Base-by-base conservation (phyloP, 352 stramenopile genomes). In the Stramenopiles sp. region DNA sequence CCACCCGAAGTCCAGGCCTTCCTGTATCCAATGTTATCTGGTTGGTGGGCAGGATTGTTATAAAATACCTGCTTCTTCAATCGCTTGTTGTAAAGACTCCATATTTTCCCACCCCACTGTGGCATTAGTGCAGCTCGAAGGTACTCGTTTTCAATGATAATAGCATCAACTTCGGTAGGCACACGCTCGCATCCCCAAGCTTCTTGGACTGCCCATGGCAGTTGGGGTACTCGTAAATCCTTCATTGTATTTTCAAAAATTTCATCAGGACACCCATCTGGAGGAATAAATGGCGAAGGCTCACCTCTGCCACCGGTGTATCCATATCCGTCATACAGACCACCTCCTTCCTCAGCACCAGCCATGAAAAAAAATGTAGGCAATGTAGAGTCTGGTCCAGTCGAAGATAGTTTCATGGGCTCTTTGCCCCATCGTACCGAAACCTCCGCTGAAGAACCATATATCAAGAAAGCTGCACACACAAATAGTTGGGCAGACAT, bases 201-300 rank as follows among this genome's bases (percentile, higher is more conserved):
- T 44, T 84, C 82, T 44, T 84, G 82, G 27, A 81, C 81, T 31
- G 83, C 39, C 39, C 83, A 84, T 29, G 82, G 82, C 22, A 84
- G 67, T 31, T 84, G 82, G 30, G 82, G 81, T 30, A 67, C 81
- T 25, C 82, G 80, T 80, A 81, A 78, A 75, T 84, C 82, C 29
- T 84, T 81, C 80, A 84, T 82, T 29, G 82, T 81, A 14, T 81
- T 81, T 29, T 84, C 82, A 80, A 84, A 84, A 1, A 84, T 84
- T 67, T 84, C 82, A 33, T 84, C 82, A 31, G 80, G 80, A 67
- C 80, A 82, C 44, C 67, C 76, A 39, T 84, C 82, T 39, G 82
- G 80, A 27, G 82, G 82, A 33, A 44, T 71, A 44, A 83, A 84
- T 67, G 82, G 82, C 30, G 82, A 75, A 0, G 80, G 27, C 30